phyloP scores from a whole-genome alignment of 2,329 filamentous ascomycete genomes.

The Paracoccidioides lutzii region DNA sequence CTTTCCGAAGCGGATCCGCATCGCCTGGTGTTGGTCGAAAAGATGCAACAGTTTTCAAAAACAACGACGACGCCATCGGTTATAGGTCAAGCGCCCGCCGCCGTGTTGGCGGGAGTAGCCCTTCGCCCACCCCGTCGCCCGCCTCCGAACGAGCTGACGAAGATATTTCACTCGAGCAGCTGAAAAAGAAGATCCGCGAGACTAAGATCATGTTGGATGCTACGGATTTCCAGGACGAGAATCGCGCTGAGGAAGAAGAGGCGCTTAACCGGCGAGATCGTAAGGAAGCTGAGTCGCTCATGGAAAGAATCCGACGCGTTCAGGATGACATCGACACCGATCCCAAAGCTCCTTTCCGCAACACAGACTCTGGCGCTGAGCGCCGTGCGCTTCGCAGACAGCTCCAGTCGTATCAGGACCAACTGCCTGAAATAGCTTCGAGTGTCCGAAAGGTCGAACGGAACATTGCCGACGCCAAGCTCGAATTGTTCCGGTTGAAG shows the following conservation, averaged over 20 bases:
- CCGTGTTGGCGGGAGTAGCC: slow-evolving; percentile 61
- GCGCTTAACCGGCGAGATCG: slow-evolving; percentile 80
- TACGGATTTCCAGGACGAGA: slow-evolving; percentile 92
- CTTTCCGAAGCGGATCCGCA: slow-evolving; percentile 57
- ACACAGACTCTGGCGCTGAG: slow-evolving; percentile 76
- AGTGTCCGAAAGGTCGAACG: slow-evolving; percentile 84
- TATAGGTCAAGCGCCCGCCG: slow-evolving; percentile 91
- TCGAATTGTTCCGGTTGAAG: slow-evolving; percentile 85
- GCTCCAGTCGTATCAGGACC: slow-evolving; percentile 76
- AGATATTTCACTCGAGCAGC: slow-evolving; percentile 71
- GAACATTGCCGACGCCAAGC: slow-evolving; percentile 76
- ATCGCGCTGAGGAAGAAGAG: slow-evolving; percentile 79
- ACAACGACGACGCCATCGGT: slow-evolving; percentile 83
- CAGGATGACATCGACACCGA: slow-evolving; percentile 93
- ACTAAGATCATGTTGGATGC: slow-evolving; percentile 90
- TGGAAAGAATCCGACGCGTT: slow-evolving; percentile 76
- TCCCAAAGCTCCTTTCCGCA: slow-evolving; percentile 58
- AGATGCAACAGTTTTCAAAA: slow-evolving; percentile 92
- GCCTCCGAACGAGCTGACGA: slow-evolving; percentile 54
- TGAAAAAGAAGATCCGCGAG: slow-evolving; percentile 85
- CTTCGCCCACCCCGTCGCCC: slow-evolving; percentile 66
- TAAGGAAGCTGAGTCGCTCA: slow-evolving; percentile 85
- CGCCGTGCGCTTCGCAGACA: slow-evolving; percentile 75
- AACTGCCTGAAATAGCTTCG: slow-evolving; percentile 81
- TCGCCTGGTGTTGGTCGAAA: slow-evolving; percentile 55